These are phyloP conservation scores for Oxalis stricta DNA, from an alignment of 441 rosid genomes.

Conservation along the genomic window DNA sequence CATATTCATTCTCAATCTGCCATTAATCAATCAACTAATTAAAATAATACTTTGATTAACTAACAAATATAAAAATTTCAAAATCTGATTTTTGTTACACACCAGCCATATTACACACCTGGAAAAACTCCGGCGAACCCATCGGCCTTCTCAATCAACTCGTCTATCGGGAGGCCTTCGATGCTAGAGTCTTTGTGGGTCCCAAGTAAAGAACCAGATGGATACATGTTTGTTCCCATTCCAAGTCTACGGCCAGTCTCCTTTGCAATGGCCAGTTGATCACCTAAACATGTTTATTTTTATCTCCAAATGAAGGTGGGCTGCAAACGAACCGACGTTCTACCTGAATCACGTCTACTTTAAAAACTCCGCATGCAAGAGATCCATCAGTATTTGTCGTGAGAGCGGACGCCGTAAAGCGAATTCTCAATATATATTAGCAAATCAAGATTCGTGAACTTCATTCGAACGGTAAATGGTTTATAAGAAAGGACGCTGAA, in stretches of 20 bases:
- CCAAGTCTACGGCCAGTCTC: constrained; percentile 91
- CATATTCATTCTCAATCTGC: constrained; percentile 76
- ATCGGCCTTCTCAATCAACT: constrained; percentile 81
- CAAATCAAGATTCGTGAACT: no score
- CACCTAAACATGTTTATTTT: constrained; percentile 56
- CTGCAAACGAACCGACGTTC: no score
- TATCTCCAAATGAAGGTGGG: no score
- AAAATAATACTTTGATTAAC: not conserved
- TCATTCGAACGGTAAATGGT: no score
- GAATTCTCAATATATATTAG: no score
- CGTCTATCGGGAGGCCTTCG: constrained; percentile 64
- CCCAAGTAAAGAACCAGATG: constrained; percentile 73
- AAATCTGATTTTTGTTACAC: no score
- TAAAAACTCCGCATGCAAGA: no score
- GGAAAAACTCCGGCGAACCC: constrained; percentile 93
- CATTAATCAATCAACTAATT: not conserved
- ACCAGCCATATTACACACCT: constrained; percentile 32
- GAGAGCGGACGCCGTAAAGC: no score
- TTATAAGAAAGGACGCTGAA: no score
- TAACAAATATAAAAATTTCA: no score
- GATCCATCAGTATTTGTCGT: no score
- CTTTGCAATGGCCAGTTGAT: constrained; percentile 81
- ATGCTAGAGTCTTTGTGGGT: constrained; percentile 60
- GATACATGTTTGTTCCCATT: constrained; percentile 93
- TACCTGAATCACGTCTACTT: no score